These are phyloP conservation scores for Erysimum cheiri DNA, from an alignment of 441 rosid species.

Conservation along the genomic window DNA sequence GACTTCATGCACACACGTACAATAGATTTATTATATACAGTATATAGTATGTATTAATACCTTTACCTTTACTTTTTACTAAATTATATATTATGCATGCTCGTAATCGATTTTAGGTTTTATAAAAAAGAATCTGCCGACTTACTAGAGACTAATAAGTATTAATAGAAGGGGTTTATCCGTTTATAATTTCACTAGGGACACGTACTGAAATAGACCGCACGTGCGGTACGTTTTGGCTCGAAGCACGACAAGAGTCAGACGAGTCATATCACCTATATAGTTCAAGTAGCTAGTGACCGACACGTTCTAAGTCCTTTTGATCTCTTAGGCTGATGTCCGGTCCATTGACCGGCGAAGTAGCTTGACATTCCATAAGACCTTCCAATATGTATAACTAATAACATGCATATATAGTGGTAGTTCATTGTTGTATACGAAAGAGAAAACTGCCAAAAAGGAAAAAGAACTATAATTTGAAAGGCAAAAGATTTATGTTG, in stretches of 20 bases:
- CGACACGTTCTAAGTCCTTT: slow-evolving; percentile 29
- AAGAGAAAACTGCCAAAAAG: background rate
- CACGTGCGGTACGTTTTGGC: slow-evolving; percentile 28
- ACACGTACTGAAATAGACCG: slow-evolving; percentile 28
- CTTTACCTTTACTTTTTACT: background rate
- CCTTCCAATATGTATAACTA: background rate
- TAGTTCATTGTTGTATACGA: background rate
- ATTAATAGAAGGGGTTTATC: background rate
- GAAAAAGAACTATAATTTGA: background rate
- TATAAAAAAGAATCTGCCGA: slow-evolving; percentile 31
- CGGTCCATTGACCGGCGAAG: slow-evolving; percentile 11
- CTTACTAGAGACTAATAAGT: slow-evolving; percentile 6
- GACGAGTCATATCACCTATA: slow-evolving; percentile 29
- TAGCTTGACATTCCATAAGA: background rate
- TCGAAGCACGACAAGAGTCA: slow-evolving; percentile 32
- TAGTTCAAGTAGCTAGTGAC: slow-evolving; percentile 6
- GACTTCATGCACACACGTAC: slow-evolving; percentile 42
- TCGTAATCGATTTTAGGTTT: slow-evolving; percentile 13
- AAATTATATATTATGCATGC: slow-evolving; percentile 8
- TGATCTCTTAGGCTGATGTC: slow-evolving; percentile 19
- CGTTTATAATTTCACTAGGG: slow-evolving; percentile 5
- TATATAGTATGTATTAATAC: background rate
- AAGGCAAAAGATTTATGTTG: background rate
- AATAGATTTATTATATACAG: background rate
- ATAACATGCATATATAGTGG: background rate